Conservation (phyloP, 768 basidiomycete genomes). For the Hericium alpestre region DNA sequence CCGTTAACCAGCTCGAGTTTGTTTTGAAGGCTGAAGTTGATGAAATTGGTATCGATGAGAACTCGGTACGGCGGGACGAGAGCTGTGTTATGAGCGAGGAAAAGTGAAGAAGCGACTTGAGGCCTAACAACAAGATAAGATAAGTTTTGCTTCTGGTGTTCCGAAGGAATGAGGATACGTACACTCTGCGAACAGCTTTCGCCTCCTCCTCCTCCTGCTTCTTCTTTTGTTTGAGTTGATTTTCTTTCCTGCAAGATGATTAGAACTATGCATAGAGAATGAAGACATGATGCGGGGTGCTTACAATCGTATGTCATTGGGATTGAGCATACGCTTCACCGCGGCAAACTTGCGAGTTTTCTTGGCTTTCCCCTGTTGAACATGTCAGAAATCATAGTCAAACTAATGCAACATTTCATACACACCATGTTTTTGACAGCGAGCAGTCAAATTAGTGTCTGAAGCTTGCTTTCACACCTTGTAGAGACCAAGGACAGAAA, state of each 20-base stretch:
- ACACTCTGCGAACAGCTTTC: slow-evolving; percentile 73
- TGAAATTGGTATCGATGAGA: slow-evolving; percentile 98
- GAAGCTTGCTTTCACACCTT: too few species aligned
- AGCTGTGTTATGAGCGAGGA: slow-evolving; percentile 89
- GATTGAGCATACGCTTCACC: slow-evolving; percentile 89
- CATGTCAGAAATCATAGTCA: background rate
- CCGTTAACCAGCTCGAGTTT: slow-evolving; percentile 90
- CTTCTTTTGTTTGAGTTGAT: slow-evolving; percentile 80
- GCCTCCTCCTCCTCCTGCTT: slow-evolving; percentile 74
- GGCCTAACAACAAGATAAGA: slow-evolving; percentile 36
- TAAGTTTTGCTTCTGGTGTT: background rate
- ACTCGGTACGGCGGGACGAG: slow-evolving; percentile 96
- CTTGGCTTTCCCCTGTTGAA: slow-evolving; percentile 69
- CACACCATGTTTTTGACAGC: too few species aligned
- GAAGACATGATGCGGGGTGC: slow-evolving; percentile 17
- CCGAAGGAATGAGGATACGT: slow-evolving; percentile 22
- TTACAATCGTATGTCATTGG: slow-evolving; percentile 86
- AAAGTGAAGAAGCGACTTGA: slow-evolving; percentile 83
- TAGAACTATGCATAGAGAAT: background rate
- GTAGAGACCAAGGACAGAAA: background rate
- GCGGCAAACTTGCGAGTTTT: slow-evolving; percentile 92
- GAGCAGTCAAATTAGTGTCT: too few species aligned
- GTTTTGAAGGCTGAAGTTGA: slow-evolving; percentile 97
- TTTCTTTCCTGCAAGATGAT: slow-evolving; percentile 66
- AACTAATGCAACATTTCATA: background rate